phyloP scores from a whole-genome alignment of 2,329 filamentous ascomycete species.

The Pseudogymnoascus sp. region DNA sequence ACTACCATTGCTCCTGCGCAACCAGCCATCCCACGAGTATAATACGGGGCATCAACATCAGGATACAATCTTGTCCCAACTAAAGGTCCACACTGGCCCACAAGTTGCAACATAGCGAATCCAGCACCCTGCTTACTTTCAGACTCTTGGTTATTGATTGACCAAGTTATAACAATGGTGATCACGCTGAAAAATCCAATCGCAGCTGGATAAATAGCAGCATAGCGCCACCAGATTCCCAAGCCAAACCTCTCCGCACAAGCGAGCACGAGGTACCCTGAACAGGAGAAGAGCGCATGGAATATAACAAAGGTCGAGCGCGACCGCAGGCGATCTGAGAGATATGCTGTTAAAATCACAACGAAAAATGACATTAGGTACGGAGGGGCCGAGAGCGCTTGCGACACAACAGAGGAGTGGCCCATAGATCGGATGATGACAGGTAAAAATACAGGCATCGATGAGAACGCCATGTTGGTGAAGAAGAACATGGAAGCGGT shows the following conservation, averaged over 20 bases:
- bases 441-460: constrained; percentile 79
- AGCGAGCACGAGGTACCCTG: constrained; percentile 53
- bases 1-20: constrained; percentile 42
- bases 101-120: constrained; percentile 70
- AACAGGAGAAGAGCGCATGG: constrained; percentile 58
- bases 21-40: constrained; percentile 39
- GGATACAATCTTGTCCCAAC: constrained; percentile 48
- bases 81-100: constrained; percentile 42
- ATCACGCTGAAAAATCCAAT: constrained; percentile 78
- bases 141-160: constrained; percentile 71
- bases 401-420: constrained; percentile 56
- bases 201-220: constrained; percentile 69
- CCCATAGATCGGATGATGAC: constrained; percentile 73
- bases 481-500: constrained; percentile 79
- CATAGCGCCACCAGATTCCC: constrained; percentile 50
- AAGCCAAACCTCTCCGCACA: constrained; percentile 43
- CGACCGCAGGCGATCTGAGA: constrained; percentile 58
- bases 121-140: constrained; percentile 64
- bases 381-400: constrained; percentile 73
- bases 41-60: constrained; percentile 39
- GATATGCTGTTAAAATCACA: constrained; percentile 62
- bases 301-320: constrained; percentile 60
- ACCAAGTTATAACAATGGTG: constrained; percentile 80
- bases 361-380: constrained; percentile 67
- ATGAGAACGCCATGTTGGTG: constrained; percentile 81